Conservation (phyloP, 305 asterid genomes). For the Fraxinus dipetala region DNA sequence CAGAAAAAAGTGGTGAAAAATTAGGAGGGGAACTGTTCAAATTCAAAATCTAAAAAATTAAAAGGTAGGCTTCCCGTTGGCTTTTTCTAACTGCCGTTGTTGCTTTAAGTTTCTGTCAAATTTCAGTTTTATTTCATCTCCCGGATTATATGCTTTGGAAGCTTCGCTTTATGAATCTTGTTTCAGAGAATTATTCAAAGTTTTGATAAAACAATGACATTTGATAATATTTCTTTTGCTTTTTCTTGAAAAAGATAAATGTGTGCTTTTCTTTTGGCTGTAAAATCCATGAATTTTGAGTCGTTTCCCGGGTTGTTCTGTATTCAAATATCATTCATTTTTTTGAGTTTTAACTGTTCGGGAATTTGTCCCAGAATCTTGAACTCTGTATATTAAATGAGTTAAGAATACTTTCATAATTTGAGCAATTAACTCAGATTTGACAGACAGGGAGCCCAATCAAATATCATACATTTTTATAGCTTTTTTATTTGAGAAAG, state of each 20-base stretch:
- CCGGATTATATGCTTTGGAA: slow-evolving; percentile 18
- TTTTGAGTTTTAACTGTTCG: background rate
- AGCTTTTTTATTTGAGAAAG: background rate
- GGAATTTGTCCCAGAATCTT: slow-evolving; percentile 32
- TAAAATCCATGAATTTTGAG: slow-evolving; percentile 1
- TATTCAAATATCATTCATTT: slow-evolving; percentile 26
- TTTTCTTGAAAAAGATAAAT: slow-evolving; percentile 19
- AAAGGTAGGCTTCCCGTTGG: slow-evolving; percentile 45
- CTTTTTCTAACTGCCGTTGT: slow-evolving; percentile 20
- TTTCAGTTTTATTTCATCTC: slow-evolving; percentile 12
- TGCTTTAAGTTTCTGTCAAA: background rate
- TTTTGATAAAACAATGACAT: background rate
- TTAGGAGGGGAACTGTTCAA: slow-evolving; percentile 47
- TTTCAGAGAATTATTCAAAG: slow-evolving; percentile 25
- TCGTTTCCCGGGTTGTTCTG: slow-evolving; percentile 39
- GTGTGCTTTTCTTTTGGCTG: background rate
- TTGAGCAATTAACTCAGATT: background rate
- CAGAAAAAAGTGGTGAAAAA: slow-evolving; percentile 24
- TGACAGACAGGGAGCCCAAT: background rate
- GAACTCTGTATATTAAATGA: slow-evolving; percentile 26
- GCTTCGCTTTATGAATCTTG: slow-evolving; percentile 23
- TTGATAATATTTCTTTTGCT: slow-evolving; percentile 9
- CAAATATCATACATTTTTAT: background rate
- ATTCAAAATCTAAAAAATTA: slow-evolving; percentile 50
- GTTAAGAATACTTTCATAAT: background rate